These are phyloP conservation scores for Coemansia biformis DNA, from an alignment of 192 early-diverging fungal species.

Conservation along the genomic window DNA sequence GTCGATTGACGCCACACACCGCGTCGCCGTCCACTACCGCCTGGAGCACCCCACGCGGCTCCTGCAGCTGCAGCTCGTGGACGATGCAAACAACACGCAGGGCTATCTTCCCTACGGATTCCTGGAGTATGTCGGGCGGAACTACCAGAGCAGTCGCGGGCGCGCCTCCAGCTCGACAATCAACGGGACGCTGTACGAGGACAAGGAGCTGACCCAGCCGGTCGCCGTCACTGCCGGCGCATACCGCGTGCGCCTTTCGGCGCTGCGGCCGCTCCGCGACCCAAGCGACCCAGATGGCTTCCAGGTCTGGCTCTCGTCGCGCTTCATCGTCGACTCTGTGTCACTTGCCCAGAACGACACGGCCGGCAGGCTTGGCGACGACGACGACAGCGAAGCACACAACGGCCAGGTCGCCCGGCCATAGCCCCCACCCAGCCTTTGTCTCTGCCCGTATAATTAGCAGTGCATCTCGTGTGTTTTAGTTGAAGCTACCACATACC, in stretches of 20 bases:
- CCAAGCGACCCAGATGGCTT: conserved; percentile 37
- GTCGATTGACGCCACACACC: conserved; percentile 28
- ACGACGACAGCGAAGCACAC: conserved; percentile 11
- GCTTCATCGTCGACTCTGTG: conserved; percentile 41
- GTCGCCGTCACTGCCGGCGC: conserved; percentile 22
- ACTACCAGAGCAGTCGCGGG: conserved; percentile 38
- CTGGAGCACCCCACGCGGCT: conserved; percentile 43
- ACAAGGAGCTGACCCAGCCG: conserved; percentile 30
- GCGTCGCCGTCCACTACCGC: conserved; percentile 41
- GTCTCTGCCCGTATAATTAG: too few species aligned
- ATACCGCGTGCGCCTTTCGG: conserved; percentile 46
- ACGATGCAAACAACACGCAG: conserved; percentile 30
- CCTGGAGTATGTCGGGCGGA: conserved; percentile 46
- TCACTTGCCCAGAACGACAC: conserved; percentile 18
- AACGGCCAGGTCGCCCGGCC: conserved; percentile 5
- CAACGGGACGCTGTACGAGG: conserved; percentile 46
- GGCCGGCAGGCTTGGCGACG: conserved; percentile 5
- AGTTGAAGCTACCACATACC: too few species aligned
- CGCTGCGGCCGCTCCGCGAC: conserved; percentile 41
- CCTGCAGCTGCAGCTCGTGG: conserved; percentile 44
- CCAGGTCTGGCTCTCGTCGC: conserved; percentile 47
- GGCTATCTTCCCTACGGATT: conserved; percentile 46
- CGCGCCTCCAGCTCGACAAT: conserved; percentile 46
- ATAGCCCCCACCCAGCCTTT: too few species aligned
- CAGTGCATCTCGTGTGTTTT: too few species aligned